A percentile compares a stretch with the other conserved stretches of the same genome.
These are phyloP conservation scores for Verbascum thapsus DNA, from an alignment of 257 asterid genomes.

Conservation along the genomic window DNA sequence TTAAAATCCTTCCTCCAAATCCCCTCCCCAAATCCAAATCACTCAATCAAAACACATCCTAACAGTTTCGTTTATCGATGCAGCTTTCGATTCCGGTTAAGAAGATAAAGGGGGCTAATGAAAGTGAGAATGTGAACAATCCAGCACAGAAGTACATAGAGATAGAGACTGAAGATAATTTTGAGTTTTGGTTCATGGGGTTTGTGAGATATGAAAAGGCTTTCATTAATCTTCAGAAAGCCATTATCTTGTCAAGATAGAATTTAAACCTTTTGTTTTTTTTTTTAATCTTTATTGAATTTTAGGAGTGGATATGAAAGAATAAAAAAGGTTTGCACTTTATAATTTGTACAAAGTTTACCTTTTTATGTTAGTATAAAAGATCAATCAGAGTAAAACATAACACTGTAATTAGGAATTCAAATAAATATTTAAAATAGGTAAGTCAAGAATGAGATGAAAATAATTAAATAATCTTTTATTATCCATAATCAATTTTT, in stretches of 20 bases:
- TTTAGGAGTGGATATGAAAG: too few species aligned
- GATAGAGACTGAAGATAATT: slow-evolving; percentile 66
- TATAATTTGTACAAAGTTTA: too few species aligned
- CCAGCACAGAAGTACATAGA: slow-evolving; percentile 70
- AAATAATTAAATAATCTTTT: neutral
- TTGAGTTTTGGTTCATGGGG: slow-evolving; percentile 95
- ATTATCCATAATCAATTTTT: neutral
- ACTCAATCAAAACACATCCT: too few species aligned
- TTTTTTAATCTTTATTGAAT: too few species aligned
- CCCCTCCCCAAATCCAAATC: too few species aligned
- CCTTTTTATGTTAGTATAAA: too few species aligned
- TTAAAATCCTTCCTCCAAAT: too few species aligned
- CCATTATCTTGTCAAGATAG: slow-evolving; percentile 48
- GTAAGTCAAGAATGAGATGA: neutral
- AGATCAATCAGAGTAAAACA: too few species aligned
- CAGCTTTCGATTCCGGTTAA: slow-evolving; percentile 74
- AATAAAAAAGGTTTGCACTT: too few species aligned
- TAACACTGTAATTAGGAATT: neutral
- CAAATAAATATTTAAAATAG: neutral
- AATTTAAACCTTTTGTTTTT: neutral
- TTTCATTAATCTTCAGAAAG: slow-evolving; percentile 54
- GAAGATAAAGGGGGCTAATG: slow-evolving; percentile 58
- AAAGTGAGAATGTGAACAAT: slow-evolving; percentile 58
- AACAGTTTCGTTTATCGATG: neutral
- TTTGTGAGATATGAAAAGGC: slow-evolving; percentile 88